Conservation (phyloP, 495 filamentous ascomycete species). For the Pseudevernia furfuracea region DNA sequence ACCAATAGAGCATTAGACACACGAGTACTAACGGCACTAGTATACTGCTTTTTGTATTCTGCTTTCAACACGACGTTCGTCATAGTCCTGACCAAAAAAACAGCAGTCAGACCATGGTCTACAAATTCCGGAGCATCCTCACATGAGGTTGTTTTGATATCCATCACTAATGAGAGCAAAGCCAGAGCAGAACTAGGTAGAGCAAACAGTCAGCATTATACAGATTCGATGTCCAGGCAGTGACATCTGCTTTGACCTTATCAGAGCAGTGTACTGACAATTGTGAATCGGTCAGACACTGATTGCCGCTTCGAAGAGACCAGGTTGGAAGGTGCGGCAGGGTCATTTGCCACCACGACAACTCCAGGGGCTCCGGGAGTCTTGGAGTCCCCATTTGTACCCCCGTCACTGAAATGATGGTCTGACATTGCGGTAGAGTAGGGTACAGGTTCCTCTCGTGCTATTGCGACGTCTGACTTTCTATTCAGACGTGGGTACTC, state of each 20-base stretch:
- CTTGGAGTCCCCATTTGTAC: not conserved
- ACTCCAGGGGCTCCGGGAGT: constrained; percentile 17
- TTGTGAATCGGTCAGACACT: constrained; percentile 42
- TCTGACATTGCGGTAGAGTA: constrained; percentile 2
- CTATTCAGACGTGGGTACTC: too few species aligned
- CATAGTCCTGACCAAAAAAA: constrained; percentile 34
- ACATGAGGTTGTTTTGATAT: constrained; percentile 48
- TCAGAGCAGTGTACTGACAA: constrained; percentile 27
- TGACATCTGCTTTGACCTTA: not conserved
- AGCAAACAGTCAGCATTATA: not conserved
- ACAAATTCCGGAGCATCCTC: not conserved
- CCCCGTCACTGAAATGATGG: not conserved
- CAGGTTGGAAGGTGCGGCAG: constrained; percentile 25
- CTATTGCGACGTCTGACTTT: too few species aligned
- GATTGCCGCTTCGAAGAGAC: constrained; percentile 35
- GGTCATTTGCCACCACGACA: constrained; percentile 12
- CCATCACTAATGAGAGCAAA: constrained; percentile 47
- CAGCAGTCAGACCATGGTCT: constrained; percentile 6
- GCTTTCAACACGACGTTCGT: constrained; percentile 43
- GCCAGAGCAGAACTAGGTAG: constrained; percentile 34
- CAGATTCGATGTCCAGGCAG: not conserved
- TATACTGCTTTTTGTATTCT: constrained; percentile 42
- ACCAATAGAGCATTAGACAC: constrained; percentile 49
- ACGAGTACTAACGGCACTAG: constrained; percentile 38
- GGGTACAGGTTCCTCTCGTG: too few species aligned